Base-by-base conservation (phyloP, 176 grass and related monocot species). In the Triticum dicoccoides region DNA sequence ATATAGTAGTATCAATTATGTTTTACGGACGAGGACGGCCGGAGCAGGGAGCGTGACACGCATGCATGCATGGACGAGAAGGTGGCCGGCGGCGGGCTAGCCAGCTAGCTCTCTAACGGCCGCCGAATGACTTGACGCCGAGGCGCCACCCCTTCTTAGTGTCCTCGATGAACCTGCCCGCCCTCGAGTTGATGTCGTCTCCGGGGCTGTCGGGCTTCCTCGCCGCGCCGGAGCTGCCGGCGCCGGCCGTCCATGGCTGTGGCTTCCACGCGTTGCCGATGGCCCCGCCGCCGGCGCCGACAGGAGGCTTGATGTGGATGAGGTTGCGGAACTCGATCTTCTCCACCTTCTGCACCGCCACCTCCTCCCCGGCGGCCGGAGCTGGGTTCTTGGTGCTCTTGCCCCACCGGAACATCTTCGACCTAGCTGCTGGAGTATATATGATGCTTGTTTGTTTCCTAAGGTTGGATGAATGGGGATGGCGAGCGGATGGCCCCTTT, bases 271-370 rank as follows among this genome's bases (percentile, higher is more conserved):
- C 4, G 45, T 54, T 76, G 30, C 25, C 12, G 23, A 54, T n/a
- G 29, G 3, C 11, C 6, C 8, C 45, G 9, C 38, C 66, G 20
- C 9, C 13, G 38, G 21, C 52, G 66, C 10, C 4, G 29, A 87
- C 17, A 0, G 68, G 24, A 4, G 68, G 30, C 6, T 25, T 65
- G 6, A 25, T 17, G 71, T 47, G 23, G 32, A 52, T 61, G 21
- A 56, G 10, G 70, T 68, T 87, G 44, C 5, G 61, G 42, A 29
- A 45, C 34, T 76, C 42, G 73, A 76, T 54, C 73, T 54, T 54
- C 8, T 76, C 73, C 85, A 88, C 87, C 73, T 88, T 88, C 37
- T 83, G 73, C 20, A 88, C 87, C 14, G 64, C 27, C 20, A 88
- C 87, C 37, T 88, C 86, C 5, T 24, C 71, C 29, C 11, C 65